Base-by-base conservation (phyloP, 2,329 filamentous ascomycete species). In the Pseudogymnoascus sp. region DNA sequence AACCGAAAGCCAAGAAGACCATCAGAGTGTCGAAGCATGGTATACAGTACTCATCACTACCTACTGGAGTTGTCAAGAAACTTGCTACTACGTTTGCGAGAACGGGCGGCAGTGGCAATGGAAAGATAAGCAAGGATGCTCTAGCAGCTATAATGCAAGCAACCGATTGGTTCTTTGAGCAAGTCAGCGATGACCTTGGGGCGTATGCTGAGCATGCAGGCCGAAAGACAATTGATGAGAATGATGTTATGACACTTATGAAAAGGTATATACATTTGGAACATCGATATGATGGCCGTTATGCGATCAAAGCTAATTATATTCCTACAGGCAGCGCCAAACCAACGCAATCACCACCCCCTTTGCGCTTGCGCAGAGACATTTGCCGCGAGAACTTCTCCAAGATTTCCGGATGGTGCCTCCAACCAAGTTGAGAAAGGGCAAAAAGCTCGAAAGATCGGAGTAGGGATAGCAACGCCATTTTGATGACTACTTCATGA, bases 151-250 rank as follows among this genome's bases (percentile, higher is more conserved):
- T 96, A 60, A 85, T 87, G 69, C 87, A 91, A 71, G 90, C 91
- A 0, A 89, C 89, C 2, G 90, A 95, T 64, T 94, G 90, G 88
- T 96, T 92, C 73, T 96, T 96, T 72, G 90, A 95, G 74, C 92
- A 96, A 73, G 78, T 89, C 2, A 85, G 89, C 57, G 88, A 92
- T 63, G 91, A 96, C 70, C 75, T 96, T 61, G 83, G 84, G 10
- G 87, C 86, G 2, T 96, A 92, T 72, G 88, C 92, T 15, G 81
- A 84, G 64, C 92, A 97, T 73, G 91, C 88, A 4, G 87, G 88
- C 33, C 84, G 92, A 33, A 94, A 89, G 74, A 91, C 86, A 2
- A 91, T 97, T 67, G 89, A 96, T 68, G 90, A 94, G 72, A 88
- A 83, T 67, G 92, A 96, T 72, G 85, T 95, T 68, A 78, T 90